phyloP scores from a whole-genome alignment of 345 rosid genomes.

The Hirschfeldia incana region DNA sequence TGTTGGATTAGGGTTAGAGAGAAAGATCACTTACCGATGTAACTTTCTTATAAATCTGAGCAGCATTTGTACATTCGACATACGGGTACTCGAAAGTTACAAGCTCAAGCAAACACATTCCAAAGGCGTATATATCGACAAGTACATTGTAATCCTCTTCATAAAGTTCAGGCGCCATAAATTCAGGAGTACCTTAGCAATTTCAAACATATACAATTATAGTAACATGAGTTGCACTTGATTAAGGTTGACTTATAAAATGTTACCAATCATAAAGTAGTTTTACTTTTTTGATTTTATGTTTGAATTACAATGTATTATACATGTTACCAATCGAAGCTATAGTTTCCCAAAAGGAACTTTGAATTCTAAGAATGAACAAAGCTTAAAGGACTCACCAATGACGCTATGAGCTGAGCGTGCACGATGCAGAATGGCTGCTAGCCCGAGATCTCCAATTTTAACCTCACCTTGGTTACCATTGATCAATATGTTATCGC shows the following conservation, averaged over 20 bases:
- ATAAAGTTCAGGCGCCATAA: slow-evolving; percentile 99
- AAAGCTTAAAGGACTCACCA: slow-evolving; percentile 42
- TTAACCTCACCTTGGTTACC: slow-evolving; percentile 97
- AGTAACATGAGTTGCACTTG: not conserved
- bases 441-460: slow-evolving; percentile 93
- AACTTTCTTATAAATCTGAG: slow-evolving; percentile 96
- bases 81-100: slow-evolving; percentile 93
- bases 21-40: slow-evolving; percentile 54
- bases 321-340: not conserved
- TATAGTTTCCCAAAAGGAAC: not conserved
- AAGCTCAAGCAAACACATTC: slow-evolving; percentile 95
- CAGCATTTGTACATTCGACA: slow-evolving; percentile 84
- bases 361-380: not conserved
- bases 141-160: slow-evolving; percentile 97
- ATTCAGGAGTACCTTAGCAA: slow-evolving; percentile 88
- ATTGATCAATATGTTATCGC: slow-evolving; percentile 93
- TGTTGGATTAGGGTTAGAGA: slow-evolving; percentile 4
- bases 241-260: not conserved
- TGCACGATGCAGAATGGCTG: slow-evolving; percentile 73
- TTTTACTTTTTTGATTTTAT: not conserved
- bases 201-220: slow-evolving; percentile 4
- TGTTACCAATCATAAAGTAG: not conserved
- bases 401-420: slow-evolving; percentile 87
- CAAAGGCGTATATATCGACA: slow-evolving; percentile 93
- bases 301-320: not conserved